Evolutionary conservation across 805 yeast species (phyloP).

Genomic region (Metschnikowia arizonensis): DNA sequence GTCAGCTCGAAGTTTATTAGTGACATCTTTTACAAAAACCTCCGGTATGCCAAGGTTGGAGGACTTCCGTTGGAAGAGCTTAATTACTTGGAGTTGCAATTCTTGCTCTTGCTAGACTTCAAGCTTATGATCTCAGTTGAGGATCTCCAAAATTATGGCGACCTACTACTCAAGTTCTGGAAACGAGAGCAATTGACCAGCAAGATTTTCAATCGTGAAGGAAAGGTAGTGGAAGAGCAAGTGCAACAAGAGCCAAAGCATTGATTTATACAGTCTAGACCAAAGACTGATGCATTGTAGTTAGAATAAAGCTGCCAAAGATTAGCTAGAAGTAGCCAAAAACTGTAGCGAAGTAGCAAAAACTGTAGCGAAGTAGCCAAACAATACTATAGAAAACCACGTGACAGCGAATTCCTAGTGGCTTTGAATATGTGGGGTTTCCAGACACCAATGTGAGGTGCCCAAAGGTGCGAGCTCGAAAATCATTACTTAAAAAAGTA

Average conservation of each 20-base stretch:
- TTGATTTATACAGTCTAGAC: neutral
- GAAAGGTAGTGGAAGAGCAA: neutral
- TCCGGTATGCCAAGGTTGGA: slow-evolving; percentile 93
- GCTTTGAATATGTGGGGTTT: neutral
- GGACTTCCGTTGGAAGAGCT: slow-evolving; percentile 91
- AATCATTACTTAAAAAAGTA: slow-evolving; percentile 1
- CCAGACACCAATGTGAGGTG: neutral
- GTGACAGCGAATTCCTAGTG: no score
- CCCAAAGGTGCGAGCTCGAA: neutral
- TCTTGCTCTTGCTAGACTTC: slow-evolving; percentile 78
- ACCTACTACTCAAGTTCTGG: slow-evolving; percentile 81
- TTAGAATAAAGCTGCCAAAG: no score
- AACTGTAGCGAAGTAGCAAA: neutral
- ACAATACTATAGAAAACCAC: no score
- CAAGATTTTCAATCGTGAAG: slow-evolving; percentile 22
- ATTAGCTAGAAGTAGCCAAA: no score
- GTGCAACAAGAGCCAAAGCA: slow-evolving; percentile 3
- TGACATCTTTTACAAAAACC: slow-evolving; percentile 90
- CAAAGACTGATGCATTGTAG: no score
- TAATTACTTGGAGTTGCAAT: slow-evolving; percentile 88
- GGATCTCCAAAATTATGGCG: slow-evolving; percentile 88
- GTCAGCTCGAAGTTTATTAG: slow-evolving; percentile 93
- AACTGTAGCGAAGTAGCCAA: neutral
- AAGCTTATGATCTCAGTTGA: slow-evolving; percentile 82
- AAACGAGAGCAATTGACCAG: slow-evolving; percentile 56